Evolutionary conservation across 768 basidiomycete genomes (phyloP).

Genomic region (Kondoa malvinella): DNA sequence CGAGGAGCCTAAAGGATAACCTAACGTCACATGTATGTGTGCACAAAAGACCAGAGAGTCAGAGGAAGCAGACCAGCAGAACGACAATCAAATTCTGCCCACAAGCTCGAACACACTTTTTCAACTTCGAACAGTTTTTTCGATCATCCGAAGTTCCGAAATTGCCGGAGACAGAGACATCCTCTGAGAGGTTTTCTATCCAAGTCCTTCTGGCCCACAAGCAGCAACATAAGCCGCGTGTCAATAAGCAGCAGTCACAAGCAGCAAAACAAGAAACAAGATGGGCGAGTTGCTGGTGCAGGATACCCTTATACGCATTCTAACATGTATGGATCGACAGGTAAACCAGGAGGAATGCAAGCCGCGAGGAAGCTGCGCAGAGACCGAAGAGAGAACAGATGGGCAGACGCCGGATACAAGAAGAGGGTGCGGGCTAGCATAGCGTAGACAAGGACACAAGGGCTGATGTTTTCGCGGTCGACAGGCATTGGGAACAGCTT

Average conservation of each 20-base stretch:
- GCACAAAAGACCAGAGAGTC: no score
- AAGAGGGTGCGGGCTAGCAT: conserved; percentile 47
- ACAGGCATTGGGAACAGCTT: conserved; percentile 75
- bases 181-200: no score
- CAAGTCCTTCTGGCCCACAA: neutral
- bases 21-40: no score
- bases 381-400: conserved; percentile 85
- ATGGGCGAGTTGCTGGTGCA: neutral
- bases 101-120: no score
- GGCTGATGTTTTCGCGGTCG: neutral
- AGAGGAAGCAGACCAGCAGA: no score
- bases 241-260: neutral
- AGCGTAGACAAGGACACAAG: neutral
- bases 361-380: conserved; percentile 96
- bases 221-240: neutral
- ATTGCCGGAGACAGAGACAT: no score
- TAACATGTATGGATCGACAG: neutral
- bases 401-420: conserved; percentile 64
- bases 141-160: no score
- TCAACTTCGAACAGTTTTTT: no score
- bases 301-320: neutral
- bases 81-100: no score
- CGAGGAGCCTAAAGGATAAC: no score
- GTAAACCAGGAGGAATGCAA: conserved; percentile 20
- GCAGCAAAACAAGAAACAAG: neutral